Evolutionary conservation across 2,329 filamentous ascomycete species (phyloP).

Genomic region (Helotiales sp.): DNA sequence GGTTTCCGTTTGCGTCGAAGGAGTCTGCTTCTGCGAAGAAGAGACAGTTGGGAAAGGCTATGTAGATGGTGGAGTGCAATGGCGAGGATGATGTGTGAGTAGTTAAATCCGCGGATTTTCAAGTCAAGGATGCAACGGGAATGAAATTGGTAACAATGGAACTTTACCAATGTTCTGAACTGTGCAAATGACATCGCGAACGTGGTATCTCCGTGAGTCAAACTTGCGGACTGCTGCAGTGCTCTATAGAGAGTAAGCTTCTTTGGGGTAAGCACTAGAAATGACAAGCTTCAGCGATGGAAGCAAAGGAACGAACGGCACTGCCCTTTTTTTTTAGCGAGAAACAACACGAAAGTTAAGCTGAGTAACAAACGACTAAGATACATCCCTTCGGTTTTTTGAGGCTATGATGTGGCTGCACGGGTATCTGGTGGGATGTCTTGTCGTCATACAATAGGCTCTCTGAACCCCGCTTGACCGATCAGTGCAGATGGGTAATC

Average conservation of each 20-base stretch:
- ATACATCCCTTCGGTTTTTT: not conserved
- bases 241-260: not conserved
- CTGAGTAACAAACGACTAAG: not conserved
- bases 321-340: not conserved
- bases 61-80: constrained; percentile 4
- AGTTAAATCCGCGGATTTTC: not conserved
- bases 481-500: not conserved
- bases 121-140: not conserved
- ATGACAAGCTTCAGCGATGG: not conserved
- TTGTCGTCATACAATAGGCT: constrained; percentile 6
- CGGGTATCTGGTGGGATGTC: too few relatives aligned
- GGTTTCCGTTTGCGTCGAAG: constrained; percentile 67
- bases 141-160: not conserved
- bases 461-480: not conserved
- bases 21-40: constrained; percentile 47
- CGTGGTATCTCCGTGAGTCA: not conserved
- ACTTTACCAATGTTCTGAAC: not conserved
- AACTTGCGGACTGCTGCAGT: not conserved
- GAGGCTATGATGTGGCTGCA: too few relatives aligned
- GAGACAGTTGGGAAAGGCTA: constrained; percentile 35
- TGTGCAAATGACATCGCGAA: not conserved
- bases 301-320: not conserved
- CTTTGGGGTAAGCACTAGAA: not conserved
- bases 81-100: not conserved
- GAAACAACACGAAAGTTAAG: not conserved